Evolutionary conservation across 371 early-diverging fungal genomes (phyloP), one percentile per base, ranked within the genome.

Genomic region (Umbelopsis sp.): DNA sequence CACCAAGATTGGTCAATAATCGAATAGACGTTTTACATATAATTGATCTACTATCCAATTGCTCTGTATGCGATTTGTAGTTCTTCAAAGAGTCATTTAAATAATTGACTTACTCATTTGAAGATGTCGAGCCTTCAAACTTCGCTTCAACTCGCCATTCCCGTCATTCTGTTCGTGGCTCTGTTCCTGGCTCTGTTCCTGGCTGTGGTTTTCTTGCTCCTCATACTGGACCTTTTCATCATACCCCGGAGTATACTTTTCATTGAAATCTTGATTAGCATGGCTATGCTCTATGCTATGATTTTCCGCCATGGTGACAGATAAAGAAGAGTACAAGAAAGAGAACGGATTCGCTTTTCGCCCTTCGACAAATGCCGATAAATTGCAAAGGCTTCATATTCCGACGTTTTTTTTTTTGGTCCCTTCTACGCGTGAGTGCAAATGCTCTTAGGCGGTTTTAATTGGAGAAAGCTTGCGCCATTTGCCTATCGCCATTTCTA

Each of bases 101-200:
- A 57, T 1, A 14, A 16, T 5, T 7, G 35, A 57, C 57, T 57
- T 29, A 57, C 57, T 91, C 91, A 92, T 92, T 50, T 63, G 53
- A 51, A 63, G 32, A 68, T 66, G 72, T 46, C 72, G 50, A 35
- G 35, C 25, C 24, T 64, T 44, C 11, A 64, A 46, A 41, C 29
- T 35, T 45, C 64, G 64, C 32, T 64, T 44, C 44, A 64, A 25
- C 0, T 38, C 44, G 18, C 48, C 48, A 48, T 48, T 48, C 4
- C 18, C 35, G 37, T 11, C 57, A 35, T 35, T 57, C 29, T 57
- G 57, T 14, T 32, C 57, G 18, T 57, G 35, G 12, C 14, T 25
- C 25, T 53, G 14, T 8, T 1, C 8, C 29, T 29, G 29, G 1
- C 29, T 25, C 25, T 51, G 52, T 14, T 25, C 12, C 22, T 29